Percentiles rank a stretch among this genome's conserved stretches.
phyloP scores from a whole-genome alignment of 257 asterid genomes.

The Prunella vulgaris region DNA sequence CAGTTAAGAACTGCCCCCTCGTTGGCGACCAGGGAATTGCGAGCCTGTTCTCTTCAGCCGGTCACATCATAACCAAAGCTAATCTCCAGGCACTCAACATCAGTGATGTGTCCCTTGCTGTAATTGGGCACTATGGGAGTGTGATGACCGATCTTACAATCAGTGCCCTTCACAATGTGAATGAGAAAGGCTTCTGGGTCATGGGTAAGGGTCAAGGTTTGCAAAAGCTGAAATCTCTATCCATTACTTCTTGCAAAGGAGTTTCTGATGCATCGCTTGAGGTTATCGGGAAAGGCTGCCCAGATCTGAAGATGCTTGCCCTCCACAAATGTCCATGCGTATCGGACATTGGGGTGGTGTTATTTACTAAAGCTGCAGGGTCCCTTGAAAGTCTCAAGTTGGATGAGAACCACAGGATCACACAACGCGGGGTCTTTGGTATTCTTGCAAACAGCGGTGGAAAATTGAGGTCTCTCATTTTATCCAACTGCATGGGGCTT shows the following conservation, averaged over 20 bases:
- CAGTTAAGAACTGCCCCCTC: conserved; percentile 58
- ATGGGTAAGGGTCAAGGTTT: conserved; percentile 86
- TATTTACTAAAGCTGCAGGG: conserved; percentile 50
- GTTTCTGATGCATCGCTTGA: conserved; percentile 67
- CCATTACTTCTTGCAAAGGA: conserved; percentile 64
- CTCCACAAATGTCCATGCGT: conserved; percentile 51
- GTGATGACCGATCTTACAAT: conserved; percentile 58
- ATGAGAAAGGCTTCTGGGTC: conserved; percentile 95
- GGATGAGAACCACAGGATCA: conserved; percentile 73
- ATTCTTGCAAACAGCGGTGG: conserved; percentile 50
- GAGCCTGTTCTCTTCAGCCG: conserved; percentile 62
- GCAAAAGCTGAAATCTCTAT: conserved; percentile 60
- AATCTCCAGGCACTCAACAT: conserved; percentile 57
- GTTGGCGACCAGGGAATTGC: conserved; percentile 78
- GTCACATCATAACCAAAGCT: conserved; percentile 49
- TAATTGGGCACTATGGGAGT: conserved; percentile 75
- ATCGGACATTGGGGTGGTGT: conserved; percentile 69
- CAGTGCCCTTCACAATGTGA: conserved; percentile 53
- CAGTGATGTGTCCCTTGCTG: conserved; percentile 80
- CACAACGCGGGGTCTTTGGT: conserved; percentile 66
- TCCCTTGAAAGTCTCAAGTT: conserved; percentile 61
- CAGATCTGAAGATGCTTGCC: conserved; percentile 48
- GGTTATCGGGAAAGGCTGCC: conserved; percentile 65
- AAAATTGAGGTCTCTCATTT: conserved; percentile 54
- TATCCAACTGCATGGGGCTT: conserved; percentile 70